Percentiles rank a stretch among this genome's conserved stretches.
phyloP scores from a whole-genome alignment of 257 asterid genomes.

The Fraxinus excelsior region DNA sequence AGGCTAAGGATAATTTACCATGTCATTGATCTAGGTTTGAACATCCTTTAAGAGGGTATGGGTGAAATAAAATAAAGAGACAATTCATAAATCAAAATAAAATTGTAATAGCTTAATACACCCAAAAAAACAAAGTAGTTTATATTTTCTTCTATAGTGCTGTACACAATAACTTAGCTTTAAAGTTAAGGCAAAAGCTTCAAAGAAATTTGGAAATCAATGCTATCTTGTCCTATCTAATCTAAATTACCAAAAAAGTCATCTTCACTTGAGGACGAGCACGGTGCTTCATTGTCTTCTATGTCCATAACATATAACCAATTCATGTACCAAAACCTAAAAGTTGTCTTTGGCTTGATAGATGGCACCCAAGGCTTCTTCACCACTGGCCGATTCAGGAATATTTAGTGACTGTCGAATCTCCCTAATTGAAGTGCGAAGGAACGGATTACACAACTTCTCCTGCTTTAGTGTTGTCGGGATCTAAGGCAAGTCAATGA shows the following conservation, averaged over 20 bases:
- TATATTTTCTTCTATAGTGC: too few species aligned
- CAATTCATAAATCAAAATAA: too few species aligned
- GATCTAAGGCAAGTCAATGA: constrained; percentile 49
- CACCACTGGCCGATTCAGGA: constrained; percentile 65
- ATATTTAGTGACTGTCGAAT: constrained; percentile 67
- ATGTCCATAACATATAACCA: background rate
- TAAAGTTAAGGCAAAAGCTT: background rate
- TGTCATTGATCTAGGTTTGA: too few species aligned
- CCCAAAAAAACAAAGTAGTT: too few species aligned
- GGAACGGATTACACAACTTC: constrained; percentile 90
- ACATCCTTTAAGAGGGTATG: too few species aligned
- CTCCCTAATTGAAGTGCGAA: constrained; percentile 83
- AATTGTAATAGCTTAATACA: too few species aligned
- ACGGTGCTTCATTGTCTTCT: background rate
- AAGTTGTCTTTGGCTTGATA: constrained; percentile 85
- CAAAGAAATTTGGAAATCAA: background rate
- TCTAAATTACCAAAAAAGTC: background rate
- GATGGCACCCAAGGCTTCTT: constrained; percentile 72
- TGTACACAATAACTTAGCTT: background rate
- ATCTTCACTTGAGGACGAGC: background rate
- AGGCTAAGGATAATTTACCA: too few species aligned
- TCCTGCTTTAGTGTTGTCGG: constrained; percentile 76
- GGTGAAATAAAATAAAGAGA: too few species aligned
- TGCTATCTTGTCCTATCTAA: background rate
- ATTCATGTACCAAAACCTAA: constrained; percentile 30